Conservation (phyloP, 495 filamentous ascomycete genomes). For the Penicillium simplicissimum region DNA sequence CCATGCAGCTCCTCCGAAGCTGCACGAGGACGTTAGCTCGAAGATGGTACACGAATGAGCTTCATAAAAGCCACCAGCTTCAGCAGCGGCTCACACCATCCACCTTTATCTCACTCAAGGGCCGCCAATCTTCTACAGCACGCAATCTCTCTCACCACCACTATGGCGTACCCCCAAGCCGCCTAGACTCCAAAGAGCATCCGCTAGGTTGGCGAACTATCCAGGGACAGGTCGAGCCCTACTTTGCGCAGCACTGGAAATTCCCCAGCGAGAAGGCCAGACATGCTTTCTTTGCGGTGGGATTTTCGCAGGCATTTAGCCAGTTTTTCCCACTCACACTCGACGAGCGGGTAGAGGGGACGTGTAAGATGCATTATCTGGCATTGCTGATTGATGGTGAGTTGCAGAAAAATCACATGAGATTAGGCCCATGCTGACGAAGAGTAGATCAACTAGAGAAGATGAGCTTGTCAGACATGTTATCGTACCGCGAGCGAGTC, state of each 20-base stretch:
- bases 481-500: slow-evolving; percentile 21
- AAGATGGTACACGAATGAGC: not conserved
- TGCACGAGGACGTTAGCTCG: not conserved
- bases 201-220: slow-evolving; percentile 21
- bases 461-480: slow-evolving; percentile 22
- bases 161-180: slow-evolving; percentile 8
- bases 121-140: slow-evolving; percentile 7
- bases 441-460: slow-evolving; percentile 26
- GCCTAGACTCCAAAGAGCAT: slow-evolving; percentile 20
- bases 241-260: slow-evolving; percentile 19
- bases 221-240: slow-evolving; percentile 23
- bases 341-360: slow-evolving; percentile 19
- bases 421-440: not conserved
- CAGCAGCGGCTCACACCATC: not conserved
- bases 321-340: slow-evolving; percentile 22
- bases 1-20: not conserved
- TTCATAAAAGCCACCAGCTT: no score
- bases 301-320: slow-evolving; percentile 26
- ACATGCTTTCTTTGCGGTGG: slow-evolving; percentile 17
- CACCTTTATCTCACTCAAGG: not conserved
- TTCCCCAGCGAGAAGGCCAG: slow-evolving; percentile 23
- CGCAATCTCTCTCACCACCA: slow-evolving; percentile 1
- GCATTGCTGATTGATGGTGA: slow-evolving; percentile 24
- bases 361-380: slow-evolving; percentile 24
- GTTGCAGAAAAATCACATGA: not conserved